Percentiles rank a stretch among this genome's conserved stretches.
phyloP scores from a whole-genome alignment of 371 early-diverging fungal species.

The Rhizomucor pusillus region DNA sequence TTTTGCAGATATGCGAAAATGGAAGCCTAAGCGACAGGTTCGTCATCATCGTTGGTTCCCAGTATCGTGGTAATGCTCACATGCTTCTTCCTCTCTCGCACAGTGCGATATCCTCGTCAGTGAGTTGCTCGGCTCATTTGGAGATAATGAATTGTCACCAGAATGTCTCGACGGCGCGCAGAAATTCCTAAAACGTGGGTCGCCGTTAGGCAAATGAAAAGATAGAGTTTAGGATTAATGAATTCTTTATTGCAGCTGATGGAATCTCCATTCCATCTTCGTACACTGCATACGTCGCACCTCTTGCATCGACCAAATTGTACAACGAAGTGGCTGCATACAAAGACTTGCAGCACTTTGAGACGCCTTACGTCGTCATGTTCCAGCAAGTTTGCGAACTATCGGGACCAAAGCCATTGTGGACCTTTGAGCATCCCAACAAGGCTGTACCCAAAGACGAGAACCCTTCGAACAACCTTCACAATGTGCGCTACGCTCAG shows the following conservation, averaged over 20 bases:
- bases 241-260: slow-evolving; percentile 33
- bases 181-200: slow-evolving; percentile 70
- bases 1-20: slow-evolving; percentile 89
- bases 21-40: slow-evolving; percentile 74
- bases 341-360: slow-evolving; percentile 66
- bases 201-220: neutral
- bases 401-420: slow-evolving; percentile 67
- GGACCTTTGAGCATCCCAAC: slow-evolving; percentile 86
- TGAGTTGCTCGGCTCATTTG: slow-evolving; percentile 92
- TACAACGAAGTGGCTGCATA: slow-evolving; percentile 62
- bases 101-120: slow-evolving; percentile 88
- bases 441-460: slow-evolving; percentile 34
- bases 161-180: slow-evolving; percentile 96
- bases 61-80: too few relatives aligned
- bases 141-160: slow-evolving; percentile 96
- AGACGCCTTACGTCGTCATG: slow-evolving; percentile 94
- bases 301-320: slow-evolving; percentile 82
- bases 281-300: slow-evolving; percentile 83
- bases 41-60: too few relatives aligned
- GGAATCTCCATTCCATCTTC: slow-evolving; percentile 90
- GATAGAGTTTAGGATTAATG: too few relatives aligned
- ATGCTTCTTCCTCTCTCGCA: too few relatives aligned
- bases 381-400: slow-evolving; percentile 72
- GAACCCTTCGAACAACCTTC: slow-evolving; percentile 64
- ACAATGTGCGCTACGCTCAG: slow-evolving; percentile 64